Evolutionary conservation across 805 yeast species (phyloP).

Genomic region (Metschnikowia lunata): DNA sequence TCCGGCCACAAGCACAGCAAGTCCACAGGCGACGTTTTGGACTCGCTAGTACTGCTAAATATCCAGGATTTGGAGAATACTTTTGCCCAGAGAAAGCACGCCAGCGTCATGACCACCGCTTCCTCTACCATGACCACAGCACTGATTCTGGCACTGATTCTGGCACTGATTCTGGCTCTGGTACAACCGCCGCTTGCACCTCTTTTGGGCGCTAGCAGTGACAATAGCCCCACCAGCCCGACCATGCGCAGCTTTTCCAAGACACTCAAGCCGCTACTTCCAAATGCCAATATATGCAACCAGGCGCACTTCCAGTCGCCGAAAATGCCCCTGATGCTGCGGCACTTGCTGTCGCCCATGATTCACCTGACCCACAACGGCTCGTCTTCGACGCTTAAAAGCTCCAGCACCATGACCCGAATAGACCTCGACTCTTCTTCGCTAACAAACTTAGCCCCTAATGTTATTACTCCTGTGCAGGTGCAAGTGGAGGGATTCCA

Average conservation of each 20-base stretch:
- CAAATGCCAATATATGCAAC: slow-evolving; percentile 17
- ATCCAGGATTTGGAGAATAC: slow-evolving; percentile 15
- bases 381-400: slow-evolving; percentile 23
- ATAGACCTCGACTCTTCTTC: slow-evolving; percentile 27
- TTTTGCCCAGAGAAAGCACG: slow-evolving; percentile 12
- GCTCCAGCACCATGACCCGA: slow-evolving; percentile 31
- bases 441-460: slow-evolving; percentile 28
- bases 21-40: slow-evolving; percentile 14
- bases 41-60: slow-evolving; percentile 13
- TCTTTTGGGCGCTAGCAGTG: slow-evolving; percentile 3
- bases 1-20: slow-evolving; percentile 9
- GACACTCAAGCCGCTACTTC: slow-evolving; percentile 16
- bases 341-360: slow-evolving; percentile 15
- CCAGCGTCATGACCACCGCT: slow-evolving; percentile 18
- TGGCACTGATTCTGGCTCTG: slow-evolving; percentile 1
- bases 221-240: slow-evolving; percentile 16
- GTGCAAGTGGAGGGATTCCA: slow-evolving; percentile 26
- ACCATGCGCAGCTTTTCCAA: slow-evolving; percentile 14
- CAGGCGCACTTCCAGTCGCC: slow-evolving; percentile 11
- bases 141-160: background rate
- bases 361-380: slow-evolving; percentile 17
- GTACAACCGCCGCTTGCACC: background rate
- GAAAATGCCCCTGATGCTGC: slow-evolving; percentile 13
- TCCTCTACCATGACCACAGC: slow-evolving; percentile 15
- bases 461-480: slow-evolving; percentile 38